Conservation (phyloP, 441 rosid species). For the Populus trichocarpa region DNA sequence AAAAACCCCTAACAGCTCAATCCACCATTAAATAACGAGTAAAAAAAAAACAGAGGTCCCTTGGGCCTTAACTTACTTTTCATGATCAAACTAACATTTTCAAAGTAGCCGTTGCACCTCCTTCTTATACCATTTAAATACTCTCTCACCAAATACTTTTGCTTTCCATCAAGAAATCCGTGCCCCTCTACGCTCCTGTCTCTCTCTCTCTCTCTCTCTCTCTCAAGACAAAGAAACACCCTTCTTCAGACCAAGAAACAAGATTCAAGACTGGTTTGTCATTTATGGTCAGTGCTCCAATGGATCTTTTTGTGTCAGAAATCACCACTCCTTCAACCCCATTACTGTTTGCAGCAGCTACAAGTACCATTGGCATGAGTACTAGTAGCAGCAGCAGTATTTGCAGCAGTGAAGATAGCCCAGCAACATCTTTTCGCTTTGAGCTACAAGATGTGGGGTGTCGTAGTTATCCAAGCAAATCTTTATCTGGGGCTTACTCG, state of each 20-base stretch:
- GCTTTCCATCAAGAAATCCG: slow-evolving; percentile 32
- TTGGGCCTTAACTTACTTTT: background rate
- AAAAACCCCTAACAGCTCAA: background rate
- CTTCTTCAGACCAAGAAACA: background rate
- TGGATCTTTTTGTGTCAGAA: slow-evolving; percentile 14
- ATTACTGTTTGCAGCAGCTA: slow-evolving; percentile 32
- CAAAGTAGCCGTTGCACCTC: slow-evolving; percentile 81
- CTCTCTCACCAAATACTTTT: background rate
- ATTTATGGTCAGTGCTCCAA: slow-evolving; percentile 17
- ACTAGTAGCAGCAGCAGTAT: slow-evolving; percentile 26
- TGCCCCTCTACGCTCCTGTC: slow-evolving; percentile 24
- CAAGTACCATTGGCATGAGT: background rate
- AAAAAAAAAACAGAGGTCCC: background rate
- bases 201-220: slow-evolving; percentile 16
- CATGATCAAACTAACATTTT: slow-evolving; percentile 21
- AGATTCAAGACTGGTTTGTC: background rate
- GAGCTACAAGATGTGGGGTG: slow-evolving; percentile 24
- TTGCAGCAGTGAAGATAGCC: slow-evolving; percentile 49
- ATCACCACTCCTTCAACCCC: slow-evolving; percentile 35
- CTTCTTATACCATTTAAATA: slow-evolving; percentile 23
- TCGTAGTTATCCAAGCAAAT: slow-evolving; percentile 22
- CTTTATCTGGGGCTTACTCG: slow-evolving; percentile 32
- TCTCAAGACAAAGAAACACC: slow-evolving; percentile 12
- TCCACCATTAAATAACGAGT: background rate
- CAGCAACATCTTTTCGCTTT: slow-evolving; percentile 33